Conservation (phyloP, 2,329 filamentous ascomycete species). For the Phaeoacremonium minimum region DNA sequence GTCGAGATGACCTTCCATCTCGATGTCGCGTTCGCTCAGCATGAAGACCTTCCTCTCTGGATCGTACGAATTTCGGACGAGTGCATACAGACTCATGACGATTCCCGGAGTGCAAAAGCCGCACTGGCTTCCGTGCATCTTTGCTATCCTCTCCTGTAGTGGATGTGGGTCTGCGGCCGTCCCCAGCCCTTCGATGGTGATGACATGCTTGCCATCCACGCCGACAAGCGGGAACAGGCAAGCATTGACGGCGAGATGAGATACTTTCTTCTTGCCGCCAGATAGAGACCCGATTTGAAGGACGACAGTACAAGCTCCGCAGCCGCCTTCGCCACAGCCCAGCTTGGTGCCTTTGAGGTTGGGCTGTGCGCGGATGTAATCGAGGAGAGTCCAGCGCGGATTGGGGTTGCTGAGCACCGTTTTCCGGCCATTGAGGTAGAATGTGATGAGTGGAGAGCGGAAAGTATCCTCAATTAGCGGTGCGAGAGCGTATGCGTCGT, state of each 20-base stretch:
- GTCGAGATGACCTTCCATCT: constrained; percentile 94
- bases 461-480: neutral
- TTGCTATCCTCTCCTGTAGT: constrained; percentile 84
- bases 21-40: constrained; percentile 53
- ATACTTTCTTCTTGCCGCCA: constrained; percentile 79
- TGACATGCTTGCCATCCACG: constrained; percentile 95
- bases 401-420: constrained; percentile 2
- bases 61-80: constrained; percentile 76
- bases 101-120: constrained; percentile 96
- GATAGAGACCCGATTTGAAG: constrained; percentile 74
- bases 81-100: constrained; percentile 93
- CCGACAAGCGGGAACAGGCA: constrained; percentile 90
- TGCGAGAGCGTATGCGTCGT: neutral
- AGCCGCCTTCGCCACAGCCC: constrained; percentile 93
- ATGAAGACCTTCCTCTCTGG: constrained; percentile 33
- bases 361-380: constrained; percentile 2
- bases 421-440: constrained; percentile 3
- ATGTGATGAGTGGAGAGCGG: neutral
- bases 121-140: constrained; percentile 86
- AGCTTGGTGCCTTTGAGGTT: constrained; percentile 3
- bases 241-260: constrained; percentile 94
- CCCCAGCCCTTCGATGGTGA: constrained; percentile 94
- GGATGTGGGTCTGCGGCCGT: constrained; percentile 83
- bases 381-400: constrained; percentile 4
- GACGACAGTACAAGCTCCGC: constrained; percentile 93